Evolutionary conservation across 257 asterid genomes (phyloP), one percentile per base, ranked within the genome.

Genomic region (Scutellaria baicalensis): DNA sequence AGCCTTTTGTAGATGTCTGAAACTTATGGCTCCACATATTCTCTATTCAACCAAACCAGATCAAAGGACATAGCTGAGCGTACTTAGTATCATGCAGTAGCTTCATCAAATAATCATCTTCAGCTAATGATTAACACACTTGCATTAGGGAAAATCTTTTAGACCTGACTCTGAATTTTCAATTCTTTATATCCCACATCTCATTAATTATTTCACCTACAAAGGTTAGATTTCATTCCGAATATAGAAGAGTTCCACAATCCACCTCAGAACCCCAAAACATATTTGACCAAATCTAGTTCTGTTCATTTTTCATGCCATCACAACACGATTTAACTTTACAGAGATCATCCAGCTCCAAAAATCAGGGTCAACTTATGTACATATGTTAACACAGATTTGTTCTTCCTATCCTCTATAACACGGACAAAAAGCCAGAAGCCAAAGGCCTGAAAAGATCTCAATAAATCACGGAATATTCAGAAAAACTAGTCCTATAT

Each of bases 191-290:
- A 39, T 56, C 59, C 39, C 2, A 40, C 7, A 58, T 8, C 39
- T 58, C 18, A 8, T 21, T 40, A 45, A 54, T 31, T 33, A 31
- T 40, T 49, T 43, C 40, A 21, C 45, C 57, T 56, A 20, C 13
- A 62, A 59, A 58, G 18, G 38, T 38, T n/a, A 71, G 62, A 66
- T 67, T 45, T 56, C 48, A 38, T 62, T 52, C 65, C 62, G 48
- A 44, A 31, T 39, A 43, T 56, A 33, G 66, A 39, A 58, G 18
- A 50, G 48, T 11, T 27, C 18, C 50, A 20, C n/a, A 51, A 18
- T 6, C 10, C 44, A 43, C 59, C 65, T 36, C 33, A 1, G 11
- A 64, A 14, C 13, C 36, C 36, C 61, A 17, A 8, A 33, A 38
- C 57, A n/a, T 54, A 48, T 49, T 39, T 47, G 57, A 66, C 61